phyloP scores from a whole-genome alignment of 2,329 filamentous ascomycete genomes.

The Colletotrichum camelliae region DNA sequence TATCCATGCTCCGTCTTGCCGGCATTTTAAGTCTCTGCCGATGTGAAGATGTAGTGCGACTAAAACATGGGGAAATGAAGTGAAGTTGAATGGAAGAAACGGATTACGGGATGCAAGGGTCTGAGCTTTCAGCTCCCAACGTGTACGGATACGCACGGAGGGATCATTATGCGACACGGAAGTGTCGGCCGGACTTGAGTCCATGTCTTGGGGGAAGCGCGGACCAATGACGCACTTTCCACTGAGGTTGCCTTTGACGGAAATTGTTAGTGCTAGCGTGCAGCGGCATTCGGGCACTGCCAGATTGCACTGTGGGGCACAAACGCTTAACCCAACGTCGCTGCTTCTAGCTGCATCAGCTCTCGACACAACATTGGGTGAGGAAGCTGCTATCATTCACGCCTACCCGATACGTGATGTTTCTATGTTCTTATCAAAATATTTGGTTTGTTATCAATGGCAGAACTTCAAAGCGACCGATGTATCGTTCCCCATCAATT shows the following conservation, averaged over 20 bases:
- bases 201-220: neutral
- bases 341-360: neutral
- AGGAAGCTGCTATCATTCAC: neutral
- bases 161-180: conserved; percentile 6
- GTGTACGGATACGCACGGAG: neutral
- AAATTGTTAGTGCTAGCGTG: conserved; percentile 14
- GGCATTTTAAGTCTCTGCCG: conserved; percentile 1
- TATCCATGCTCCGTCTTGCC: conserved; percentile 4
- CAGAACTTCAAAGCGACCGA: too few species aligned
- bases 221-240: conserved; percentile 6
- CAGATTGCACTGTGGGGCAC: neutral
- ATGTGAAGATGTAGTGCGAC: neutral
- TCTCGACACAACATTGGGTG: neutral
- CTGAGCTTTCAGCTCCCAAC: neutral
- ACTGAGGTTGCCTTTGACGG: neutral
- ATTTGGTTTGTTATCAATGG: too few species aligned
- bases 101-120: neutral
- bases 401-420: neutral
- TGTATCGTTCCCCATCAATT: too few species aligned
- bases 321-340: neutral
- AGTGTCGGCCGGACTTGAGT: neutral
- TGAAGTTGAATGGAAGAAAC: neutral
- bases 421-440: too few species aligned
- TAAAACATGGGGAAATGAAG: conserved; percentile 1
- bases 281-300: neutral